Percentiles rank a stretch among this genome's conserved stretches.
Evolutionary conservation across 2,329 filamentous ascomycete species (phyloP).

Genomic region (Camptophora hylomeconis): DNA sequence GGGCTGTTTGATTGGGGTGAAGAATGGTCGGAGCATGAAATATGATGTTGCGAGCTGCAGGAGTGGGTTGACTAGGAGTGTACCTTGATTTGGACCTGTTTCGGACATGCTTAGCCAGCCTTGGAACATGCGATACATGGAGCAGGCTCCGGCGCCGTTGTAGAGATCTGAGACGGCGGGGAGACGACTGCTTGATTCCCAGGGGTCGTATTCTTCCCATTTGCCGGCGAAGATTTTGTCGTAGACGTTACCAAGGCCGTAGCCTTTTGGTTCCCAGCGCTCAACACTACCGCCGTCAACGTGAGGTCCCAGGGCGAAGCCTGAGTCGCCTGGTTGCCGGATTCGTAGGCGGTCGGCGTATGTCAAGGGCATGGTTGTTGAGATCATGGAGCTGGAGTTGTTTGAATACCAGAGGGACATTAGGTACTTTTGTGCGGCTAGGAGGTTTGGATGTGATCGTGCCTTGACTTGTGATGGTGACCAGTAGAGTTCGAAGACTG

Average conservation of each 20-base stretch:
- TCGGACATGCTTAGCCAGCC: slow-evolving; percentile 74
- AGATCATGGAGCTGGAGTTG: slow-evolving; percentile 25
- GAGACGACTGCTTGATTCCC: slow-evolving; percentile 60
- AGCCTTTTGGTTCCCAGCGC: slow-evolving; percentile 59
- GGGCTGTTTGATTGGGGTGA: too few species aligned
- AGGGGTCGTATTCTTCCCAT: slow-evolving; percentile 76
- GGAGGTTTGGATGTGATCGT: slow-evolving; percentile 51
- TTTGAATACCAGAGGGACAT: slow-evolving; percentile 52
- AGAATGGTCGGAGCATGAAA: slow-evolving; percentile 72
- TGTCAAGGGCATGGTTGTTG: slow-evolving; percentile 46
- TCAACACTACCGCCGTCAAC: slow-evolving; percentile 63
- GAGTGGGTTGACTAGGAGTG: slow-evolving; percentile 69
- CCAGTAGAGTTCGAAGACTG: slow-evolving; percentile 69
- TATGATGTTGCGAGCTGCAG: slow-evolving; percentile 66
- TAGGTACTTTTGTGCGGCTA: slow-evolving; percentile 48
- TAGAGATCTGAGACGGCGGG: slow-evolving; percentile 62
- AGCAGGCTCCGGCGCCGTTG: slow-evolving; percentile 67
- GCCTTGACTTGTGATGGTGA: slow-evolving; percentile 54
- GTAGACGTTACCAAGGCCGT: slow-evolving; percentile 63
- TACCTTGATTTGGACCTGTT: slow-evolving; percentile 63
- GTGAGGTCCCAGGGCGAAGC: slow-evolving; percentile 61
- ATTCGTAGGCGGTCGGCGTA: slow-evolving; percentile 65
- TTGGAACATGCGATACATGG: slow-evolving; percentile 78
- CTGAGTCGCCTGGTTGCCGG: slow-evolving; percentile 54
- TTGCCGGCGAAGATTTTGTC: slow-evolving; percentile 56